These are phyloP conservation scores for Aureobasidium namibiae DNA, from an alignment of 2,329 filamentous ascomycete species.

Conservation along the genomic window DNA sequence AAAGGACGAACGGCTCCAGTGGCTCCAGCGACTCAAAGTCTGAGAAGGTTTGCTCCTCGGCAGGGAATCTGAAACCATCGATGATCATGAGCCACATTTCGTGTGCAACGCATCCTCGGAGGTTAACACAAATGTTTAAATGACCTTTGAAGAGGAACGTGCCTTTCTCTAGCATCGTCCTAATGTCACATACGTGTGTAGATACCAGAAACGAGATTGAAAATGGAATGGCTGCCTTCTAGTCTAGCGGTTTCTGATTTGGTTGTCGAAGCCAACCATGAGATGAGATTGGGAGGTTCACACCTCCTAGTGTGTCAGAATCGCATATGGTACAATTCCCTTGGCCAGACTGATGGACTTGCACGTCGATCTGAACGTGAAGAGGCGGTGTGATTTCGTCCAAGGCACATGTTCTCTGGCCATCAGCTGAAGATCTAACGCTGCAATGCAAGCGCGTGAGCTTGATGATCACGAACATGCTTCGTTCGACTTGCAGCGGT, in stretches of 20 bases:
- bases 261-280: background rate
- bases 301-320: background rate
- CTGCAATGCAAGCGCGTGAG: background rate
- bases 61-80: background rate
- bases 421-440: no score
- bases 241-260: background rate
- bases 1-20: background rate
- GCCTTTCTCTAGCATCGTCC: background rate
- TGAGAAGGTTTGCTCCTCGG: background rate
- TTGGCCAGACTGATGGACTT: background rate
- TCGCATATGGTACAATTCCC: background rate
- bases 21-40: no score
- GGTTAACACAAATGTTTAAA: background rate
- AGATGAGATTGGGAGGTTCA: background rate
- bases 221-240: background rate
- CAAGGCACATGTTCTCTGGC: background rate
- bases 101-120: background rate
- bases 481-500: background rate
- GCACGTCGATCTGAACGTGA: background rate
- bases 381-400: background rate
- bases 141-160: background rate
- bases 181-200: background rate
- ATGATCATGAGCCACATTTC: background rate
- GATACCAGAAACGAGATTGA: background rate
- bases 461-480: background rate